Base-by-base conservation (phyloP, 257 asterid genomes). In the Capsicum pubescens region DNA sequence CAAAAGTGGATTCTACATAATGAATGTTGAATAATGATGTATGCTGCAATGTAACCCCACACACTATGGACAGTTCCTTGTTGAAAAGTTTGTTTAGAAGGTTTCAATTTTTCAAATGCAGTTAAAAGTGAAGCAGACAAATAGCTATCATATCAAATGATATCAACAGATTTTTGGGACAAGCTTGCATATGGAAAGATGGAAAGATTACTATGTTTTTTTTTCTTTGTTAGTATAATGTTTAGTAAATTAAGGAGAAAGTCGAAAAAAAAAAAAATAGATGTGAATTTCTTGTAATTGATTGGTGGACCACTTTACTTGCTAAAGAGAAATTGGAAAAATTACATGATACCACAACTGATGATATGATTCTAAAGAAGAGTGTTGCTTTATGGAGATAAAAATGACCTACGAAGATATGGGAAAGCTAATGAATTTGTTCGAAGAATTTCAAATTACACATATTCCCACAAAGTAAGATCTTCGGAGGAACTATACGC, bases 1-100 rank as follows among this genome's bases (percentile, higher is more conserved):
- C 26, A 21, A 76, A 76, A 76, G 81, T 52, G 63, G 52, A 76
- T 44, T 76, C 61, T 76, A 17, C 46, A 76, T 76, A 76, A 76
- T 76, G 81, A 13, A 76, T 26, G 4, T 0, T 76, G 81, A 76
- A 74, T 68, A 14, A 68, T 68, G 76, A 68, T 14, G 19, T 48
- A 21, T 76, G 61, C 46, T 21, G 42, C 46, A 52, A 74, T 17
- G 8, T 61, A 61, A 21, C 70, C 19, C 81, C 81, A 74, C 19
- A 60, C 81, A 74, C 61, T 12, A 50, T 21, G 80, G 44, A 39
- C 44, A 39, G 2, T n/a, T 52, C 9, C 44, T 48, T 50, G 13
- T 48, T 21, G 13, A 50, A 74, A 74, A 50, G 39, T 35, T 48
- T 50, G 44, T 21, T 50, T 48, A 21, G 63, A 76, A 76, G 46